Base-by-base conservation (phyloP, 306 rosid species). In the Quercus alba region DNA sequence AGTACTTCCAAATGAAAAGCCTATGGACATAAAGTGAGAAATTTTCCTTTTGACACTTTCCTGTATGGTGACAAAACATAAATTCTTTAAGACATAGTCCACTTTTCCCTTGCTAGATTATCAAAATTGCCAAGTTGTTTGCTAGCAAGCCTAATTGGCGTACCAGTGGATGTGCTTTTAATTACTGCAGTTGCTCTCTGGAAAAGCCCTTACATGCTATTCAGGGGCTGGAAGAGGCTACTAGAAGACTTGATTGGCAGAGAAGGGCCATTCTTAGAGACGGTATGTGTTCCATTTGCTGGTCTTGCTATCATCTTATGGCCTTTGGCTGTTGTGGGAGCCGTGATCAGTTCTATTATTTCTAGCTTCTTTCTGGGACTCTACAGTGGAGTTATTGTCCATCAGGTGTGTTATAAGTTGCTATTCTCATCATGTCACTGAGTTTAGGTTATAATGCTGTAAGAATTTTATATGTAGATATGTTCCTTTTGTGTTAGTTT, bases 211-310 rank as follows among this genome's bases (percentile, higher is more conserved):
- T 91, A 61, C 83, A 91, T 93, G 97, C 79, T 93, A 28, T 84
- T 91, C 26, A 84, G 35, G 89, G 97, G 98, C 25, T 93, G 98
- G 97, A 90, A 93, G 86, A 91, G 98, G 82, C 86, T 93, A 51
- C 78, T 91, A 33, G 97, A 91, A 86, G 98, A 93, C 76, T 83
- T 91, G 85, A 73, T 93, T 71, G 98, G 94, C 71, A 86, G 98
- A 77, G 94, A 87, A 73, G 98, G 98, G 76, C 97, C 98, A 55
- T 93, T 93, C 83, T 54, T 89, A 84, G 98, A 93, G 86, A 80
- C 92, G 0, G 91, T 86, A 33, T 93, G 98, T 72, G 92, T 93
- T 38, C 97, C 97, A 38, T 93, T 93, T 81, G 98, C 98, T 30
- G 97, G 89, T 57, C 86, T 93, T 74, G 91, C 97, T 56, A 91